phyloP scores from a whole-genome alignment of 1,284 basidiomycete genomes.

The Rhodotorula glutinis region DNA sequence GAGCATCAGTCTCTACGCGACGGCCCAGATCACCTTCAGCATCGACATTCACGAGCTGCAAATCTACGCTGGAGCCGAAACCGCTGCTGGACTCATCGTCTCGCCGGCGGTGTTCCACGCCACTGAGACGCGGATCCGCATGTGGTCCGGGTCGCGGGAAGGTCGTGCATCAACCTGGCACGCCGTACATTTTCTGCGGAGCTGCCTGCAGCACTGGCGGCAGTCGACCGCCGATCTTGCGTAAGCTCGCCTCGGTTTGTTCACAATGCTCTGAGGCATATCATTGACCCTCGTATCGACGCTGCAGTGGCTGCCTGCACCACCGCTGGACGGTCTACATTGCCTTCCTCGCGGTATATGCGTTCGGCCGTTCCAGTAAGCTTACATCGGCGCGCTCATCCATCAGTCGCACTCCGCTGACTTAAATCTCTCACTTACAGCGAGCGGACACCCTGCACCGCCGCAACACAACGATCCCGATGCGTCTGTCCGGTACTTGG shows the following conservation, averaged over 20 bases:
- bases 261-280: too few species aligned
- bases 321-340: constrained; percentile 40
- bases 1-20: constrained; percentile 43
- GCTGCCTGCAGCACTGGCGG: constrained; percentile 34
- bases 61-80: constrained; percentile 41
- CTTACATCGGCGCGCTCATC: neutral
- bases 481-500: constrained; percentile 32
- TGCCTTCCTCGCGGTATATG: constrained; percentile 36
- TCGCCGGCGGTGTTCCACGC: constrained; percentile 33
- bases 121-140: constrained; percentile 29
- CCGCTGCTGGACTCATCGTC: constrained; percentile 39
- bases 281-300: neutral
- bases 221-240: constrained; percentile 38
- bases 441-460: constrained; percentile 25
- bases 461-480: constrained; percentile 23
- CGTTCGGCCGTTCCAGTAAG: constrained; percentile 35
- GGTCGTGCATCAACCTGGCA: constrained; percentile 42
- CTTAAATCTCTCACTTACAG: neutral
- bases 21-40: constrained; percentile 42
- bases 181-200: constrained; percentile 40
- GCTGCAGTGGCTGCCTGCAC: constrained; percentile 32
- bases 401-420: neutral
- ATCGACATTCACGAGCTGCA: constrained; percentile 44
- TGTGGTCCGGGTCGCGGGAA: constrained; percentile 36
- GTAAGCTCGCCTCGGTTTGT: neutral